Evolutionary conservation across 139 green algal genomes (phyloP).

Genomic region (Edaphochlamys debaryana): DNA sequence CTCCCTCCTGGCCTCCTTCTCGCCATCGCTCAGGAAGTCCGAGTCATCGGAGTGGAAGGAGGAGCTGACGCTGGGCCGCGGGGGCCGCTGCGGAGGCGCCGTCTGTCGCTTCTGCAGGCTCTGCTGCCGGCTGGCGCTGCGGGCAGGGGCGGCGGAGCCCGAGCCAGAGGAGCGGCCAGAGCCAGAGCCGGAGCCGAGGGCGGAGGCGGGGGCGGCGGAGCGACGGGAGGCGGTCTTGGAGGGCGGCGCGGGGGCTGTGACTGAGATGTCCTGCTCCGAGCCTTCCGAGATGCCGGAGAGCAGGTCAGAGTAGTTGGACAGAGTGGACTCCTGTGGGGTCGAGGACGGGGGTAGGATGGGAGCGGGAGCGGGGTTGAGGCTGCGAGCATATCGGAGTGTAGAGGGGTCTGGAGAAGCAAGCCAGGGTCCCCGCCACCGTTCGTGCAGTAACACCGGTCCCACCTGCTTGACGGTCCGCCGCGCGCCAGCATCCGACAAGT

Average conservation of each 20-base stretch:
- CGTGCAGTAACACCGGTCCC: no score
- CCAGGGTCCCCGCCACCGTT: no score
- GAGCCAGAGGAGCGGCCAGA: no score
- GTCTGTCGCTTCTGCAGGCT: background rate
- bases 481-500: background rate
- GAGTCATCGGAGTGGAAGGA: constrained; percentile 7
- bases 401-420: no score
- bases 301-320: background rate
- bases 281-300: background rate
- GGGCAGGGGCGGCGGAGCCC: no score
- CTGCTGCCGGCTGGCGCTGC: background rate
- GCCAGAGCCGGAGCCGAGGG: background rate
- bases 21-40: constrained; percentile 15
- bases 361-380: no score
- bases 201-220: background rate
- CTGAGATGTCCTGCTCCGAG: background rate
- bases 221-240: background rate
- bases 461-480: no score
- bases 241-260: background rate
- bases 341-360: background rate
- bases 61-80: background rate
- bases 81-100: background rate
- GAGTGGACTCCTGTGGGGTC: background rate
- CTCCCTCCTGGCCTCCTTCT: background rate
- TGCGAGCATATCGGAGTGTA: no score